Conservation (phyloP, 345 rosid genomes). For the Linum usitatissimum region DNA sequence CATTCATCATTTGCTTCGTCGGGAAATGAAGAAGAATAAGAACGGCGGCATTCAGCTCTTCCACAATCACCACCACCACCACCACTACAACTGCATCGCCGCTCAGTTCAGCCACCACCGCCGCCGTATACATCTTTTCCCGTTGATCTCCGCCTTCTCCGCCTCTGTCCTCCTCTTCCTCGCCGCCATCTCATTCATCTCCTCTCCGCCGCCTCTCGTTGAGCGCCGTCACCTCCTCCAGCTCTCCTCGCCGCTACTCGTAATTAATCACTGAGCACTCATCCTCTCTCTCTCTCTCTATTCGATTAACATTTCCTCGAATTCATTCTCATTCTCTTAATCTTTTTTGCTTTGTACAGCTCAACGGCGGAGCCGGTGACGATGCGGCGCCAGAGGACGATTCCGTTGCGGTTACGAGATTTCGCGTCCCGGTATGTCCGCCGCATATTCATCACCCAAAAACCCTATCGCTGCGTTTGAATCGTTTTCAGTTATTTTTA, state of each 20-base stretch:
- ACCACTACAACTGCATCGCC: conserved; percentile 7
- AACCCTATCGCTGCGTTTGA: neutral
- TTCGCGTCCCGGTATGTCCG: conserved; percentile 51
- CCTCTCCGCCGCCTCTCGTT: conserved; percentile 37
- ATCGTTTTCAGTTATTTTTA: conserved; percentile 1
- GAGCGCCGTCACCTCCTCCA: conserved; percentile 18
- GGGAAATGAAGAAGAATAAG: conserved; percentile 32
- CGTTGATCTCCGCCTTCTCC: conserved; percentile 44
- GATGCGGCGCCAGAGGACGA: conserved; percentile 15
- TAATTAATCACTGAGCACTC: conserved; percentile 8
- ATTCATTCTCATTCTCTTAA: neutral
- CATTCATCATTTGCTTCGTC: neutral
- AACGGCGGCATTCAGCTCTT: conserved; percentile 15
- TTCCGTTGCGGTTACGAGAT: conserved; percentile 10
- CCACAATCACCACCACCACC: conserved; percentile 10
- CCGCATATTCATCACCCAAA: neutral
- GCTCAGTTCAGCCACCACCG: conserved; percentile 21
- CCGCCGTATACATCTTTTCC: conserved; percentile 49
- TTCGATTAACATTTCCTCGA: neutral
- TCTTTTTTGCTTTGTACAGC: conserved; percentile 17
- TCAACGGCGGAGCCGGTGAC: conserved; percentile 12
- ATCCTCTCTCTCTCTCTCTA: neutral
- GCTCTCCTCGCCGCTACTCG: conserved; percentile 13
- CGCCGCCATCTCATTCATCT: conserved; percentile 34
- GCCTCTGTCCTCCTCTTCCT: conserved; percentile 50